Base-by-base conservation (phyloP, 202 grass and related monocot species). In the Schoenoplectus tabernaemontani region DNA sequence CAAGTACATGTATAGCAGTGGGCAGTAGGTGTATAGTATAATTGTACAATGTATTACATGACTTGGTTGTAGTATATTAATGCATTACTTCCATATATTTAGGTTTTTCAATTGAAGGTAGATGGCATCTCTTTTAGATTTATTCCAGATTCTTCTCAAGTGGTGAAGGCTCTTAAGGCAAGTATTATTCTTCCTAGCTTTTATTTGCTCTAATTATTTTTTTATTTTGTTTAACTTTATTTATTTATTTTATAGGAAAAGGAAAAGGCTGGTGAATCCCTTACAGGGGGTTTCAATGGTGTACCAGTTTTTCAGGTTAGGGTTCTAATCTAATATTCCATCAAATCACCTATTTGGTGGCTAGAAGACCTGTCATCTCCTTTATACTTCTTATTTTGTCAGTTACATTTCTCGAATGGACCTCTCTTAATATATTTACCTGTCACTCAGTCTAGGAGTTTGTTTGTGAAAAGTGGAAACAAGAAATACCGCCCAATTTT, bases 401-500 rank as follows among this genome's bases (percentile, higher is more conserved):
- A 48, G 23, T 88, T 22, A n/a, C n/a, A 36, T 43, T 23, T 64
- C 82, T 72, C 2, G 1, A 76, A 47, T 67, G 12, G 47, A 68
- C 20, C 64, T 20, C 19, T 1, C 58, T n/a, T 81, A 28, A 80
- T 64, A 85, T 48, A 56, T 24, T 23, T 42, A 53, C 57, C 36
- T 93, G 9, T 51, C 72, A 85, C 86, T 76, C 76, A 97, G 91
- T 97, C 91, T 75, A 97, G 61, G 82, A 97, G 91, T 83, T 82
- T 97, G 81, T 83, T 92, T 61, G 78, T 97, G 77, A 93, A 78
- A 84, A 97, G 87, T 68, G 81, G 88, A 82, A 86, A 90, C 82
- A 93, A 93, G 85, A 93, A 82, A 87, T 97, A 93, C 79, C 91
- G 85, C 16, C 93, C 93, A 87, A 79, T 91, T 88, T 97, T 97